Evolutionary conservation across 805 yeast genomes (phyloP).

Genomic region (Saccharomycopsis selenospora): DNA sequence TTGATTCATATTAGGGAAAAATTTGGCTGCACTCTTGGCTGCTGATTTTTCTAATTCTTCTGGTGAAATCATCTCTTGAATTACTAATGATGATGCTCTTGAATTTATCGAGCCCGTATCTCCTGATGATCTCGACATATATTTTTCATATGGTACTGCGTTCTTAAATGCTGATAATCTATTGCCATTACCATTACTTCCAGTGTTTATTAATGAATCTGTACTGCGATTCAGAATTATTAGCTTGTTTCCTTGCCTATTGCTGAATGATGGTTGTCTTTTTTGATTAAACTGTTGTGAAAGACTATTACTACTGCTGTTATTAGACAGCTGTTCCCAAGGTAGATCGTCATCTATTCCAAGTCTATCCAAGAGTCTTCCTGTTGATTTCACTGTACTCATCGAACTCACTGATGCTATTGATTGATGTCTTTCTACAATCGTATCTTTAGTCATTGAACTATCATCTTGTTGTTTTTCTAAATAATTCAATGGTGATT

Average conservation of each 20-base stretch:
- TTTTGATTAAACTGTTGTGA: not conserved
- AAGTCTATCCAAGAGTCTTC: conserved; percentile 12
- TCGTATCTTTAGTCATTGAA: not conserved
- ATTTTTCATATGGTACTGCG: not conserved
- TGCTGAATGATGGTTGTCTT: not conserved
- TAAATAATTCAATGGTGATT: not conserved
- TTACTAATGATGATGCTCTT: too few relatives aligned
- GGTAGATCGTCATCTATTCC: conserved; percentile 18
- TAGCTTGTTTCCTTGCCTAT: not conserved
- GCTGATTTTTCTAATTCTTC: conserved; percentile 1
- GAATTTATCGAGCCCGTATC: too few relatives aligned
- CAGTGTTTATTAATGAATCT: not conserved
- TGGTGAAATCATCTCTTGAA: too few relatives aligned
- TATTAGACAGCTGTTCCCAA: conserved; percentile 4
- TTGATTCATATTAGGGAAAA: conserved; percentile 11
- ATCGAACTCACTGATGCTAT: conserved; percentile 13
- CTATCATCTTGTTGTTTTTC: not conserved
- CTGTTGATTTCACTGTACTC: conserved; percentile 7
- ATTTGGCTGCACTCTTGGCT: conserved; percentile 12
- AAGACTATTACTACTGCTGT: not conserved
- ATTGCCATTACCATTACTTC: not conserved
- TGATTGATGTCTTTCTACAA: conserved; percentile 9
- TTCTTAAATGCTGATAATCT: not conserved
- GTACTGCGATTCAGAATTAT: conserved; percentile 2
- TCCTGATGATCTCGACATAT: not conserved